phyloP scores from a whole-genome alignment of 768 basidiomycete species.

The Lactifluus volemus region DNA sequence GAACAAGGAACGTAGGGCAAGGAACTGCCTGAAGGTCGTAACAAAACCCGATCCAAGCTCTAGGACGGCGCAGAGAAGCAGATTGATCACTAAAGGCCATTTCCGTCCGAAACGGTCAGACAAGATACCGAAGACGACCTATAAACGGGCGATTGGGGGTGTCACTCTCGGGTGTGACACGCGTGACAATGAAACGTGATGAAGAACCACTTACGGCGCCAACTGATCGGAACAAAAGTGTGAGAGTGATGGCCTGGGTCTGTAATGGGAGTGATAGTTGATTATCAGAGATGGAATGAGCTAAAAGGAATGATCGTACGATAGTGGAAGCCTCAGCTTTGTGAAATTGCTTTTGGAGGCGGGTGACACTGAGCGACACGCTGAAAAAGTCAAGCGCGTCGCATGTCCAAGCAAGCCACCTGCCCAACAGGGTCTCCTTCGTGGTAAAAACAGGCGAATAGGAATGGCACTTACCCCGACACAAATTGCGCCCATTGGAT shows the following conservation, averaged over 20 bases:
- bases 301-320: constrained; percentile 24
- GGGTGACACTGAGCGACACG: constrained; percentile 52
- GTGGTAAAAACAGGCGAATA: not conserved
- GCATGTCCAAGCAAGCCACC: constrained; percentile 81
- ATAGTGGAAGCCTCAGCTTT: constrained; percentile 34
- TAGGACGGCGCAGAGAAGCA: constrained; percentile 62
- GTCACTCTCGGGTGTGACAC: not conserved
- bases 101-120: constrained; percentile 89
- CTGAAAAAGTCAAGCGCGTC: constrained; percentile 86
- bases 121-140: constrained; percentile 68
- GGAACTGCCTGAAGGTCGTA: constrained; percentile 65
- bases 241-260: constrained; percentile 85
- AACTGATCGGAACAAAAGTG: constrained; percentile 77
- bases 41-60: constrained; percentile 79
- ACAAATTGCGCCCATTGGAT: constrained; percentile 48
- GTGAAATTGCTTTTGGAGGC: constrained; percentile 42
- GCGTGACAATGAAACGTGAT: not conserved
- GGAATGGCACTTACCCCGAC: constrained; percentile 33
- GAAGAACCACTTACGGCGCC: constrained; percentile 50
- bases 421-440: constrained; percentile 20
- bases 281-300: not conserved
- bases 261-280: constrained; percentile 13
- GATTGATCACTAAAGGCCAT: constrained; percentile 81
- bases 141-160: not conserved
- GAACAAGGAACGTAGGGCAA: constrained; percentile 78